Conservation (phyloP, 1,284 basidiomycete genomes). For the Tilletia indica region DNA sequence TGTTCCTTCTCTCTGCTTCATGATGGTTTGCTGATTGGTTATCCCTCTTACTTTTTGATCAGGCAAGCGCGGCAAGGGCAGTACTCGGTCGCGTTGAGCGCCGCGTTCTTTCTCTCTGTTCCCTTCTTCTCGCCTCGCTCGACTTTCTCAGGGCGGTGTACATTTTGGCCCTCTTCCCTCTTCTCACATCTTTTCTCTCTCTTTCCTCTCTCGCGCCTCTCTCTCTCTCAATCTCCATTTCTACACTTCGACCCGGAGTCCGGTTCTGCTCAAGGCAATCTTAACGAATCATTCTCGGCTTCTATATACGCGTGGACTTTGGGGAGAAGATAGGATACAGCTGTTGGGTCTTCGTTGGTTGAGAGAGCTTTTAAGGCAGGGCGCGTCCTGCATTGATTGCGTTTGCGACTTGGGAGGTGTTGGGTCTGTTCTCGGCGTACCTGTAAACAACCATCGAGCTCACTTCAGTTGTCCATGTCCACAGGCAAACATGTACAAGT, state of each 20-base stretch:
- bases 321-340: too few species aligned
- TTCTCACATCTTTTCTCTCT: background rate
- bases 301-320: too few species aligned
- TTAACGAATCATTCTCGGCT: too few species aligned
- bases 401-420: constrained; percentile 43
- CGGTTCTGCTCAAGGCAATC: background rate
- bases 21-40: constrained; percentile 24
- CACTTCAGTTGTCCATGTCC: too few species aligned
- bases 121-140: background rate
- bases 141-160: background rate
- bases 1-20: constrained; percentile 19
- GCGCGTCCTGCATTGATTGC: constrained; percentile 43
- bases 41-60: too few species aligned
- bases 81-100: constrained; percentile 42
- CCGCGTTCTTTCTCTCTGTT: background rate
- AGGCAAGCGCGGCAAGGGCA: constrained; percentile 53
- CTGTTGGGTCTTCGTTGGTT: too few species aligned
- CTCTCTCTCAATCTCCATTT: background rate
- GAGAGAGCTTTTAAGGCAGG: background rate
- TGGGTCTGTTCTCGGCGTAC: constrained; percentile 44
- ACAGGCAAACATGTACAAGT: too few species aligned
- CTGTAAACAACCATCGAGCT: background rate
- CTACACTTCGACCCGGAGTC: background rate
- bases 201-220: background rate
- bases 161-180: background rate